Conservation (phyloP, 1,284 basidiomycete species). For the Inonotus hispidus region DNA sequence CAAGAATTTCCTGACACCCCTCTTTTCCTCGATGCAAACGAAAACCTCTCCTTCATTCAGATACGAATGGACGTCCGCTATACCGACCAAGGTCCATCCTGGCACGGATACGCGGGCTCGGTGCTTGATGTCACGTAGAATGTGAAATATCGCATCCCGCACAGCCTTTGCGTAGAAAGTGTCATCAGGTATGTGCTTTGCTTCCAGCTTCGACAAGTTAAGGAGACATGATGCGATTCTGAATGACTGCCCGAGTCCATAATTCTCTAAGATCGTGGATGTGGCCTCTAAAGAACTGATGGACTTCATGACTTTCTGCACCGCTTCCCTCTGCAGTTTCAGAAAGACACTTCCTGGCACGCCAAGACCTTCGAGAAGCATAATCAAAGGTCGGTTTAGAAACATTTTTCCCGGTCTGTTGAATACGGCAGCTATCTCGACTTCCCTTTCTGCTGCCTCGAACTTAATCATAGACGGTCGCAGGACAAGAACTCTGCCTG, state of each 20-base stretch:
- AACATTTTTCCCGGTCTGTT: conserved; percentile 51
- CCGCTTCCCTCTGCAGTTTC: conserved; percentile 47
- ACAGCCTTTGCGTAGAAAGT: conserved; percentile 49
- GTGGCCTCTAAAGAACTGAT: conserved; percentile 39
- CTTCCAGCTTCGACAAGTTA: conserved; percentile 31
- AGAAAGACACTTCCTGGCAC: conserved; percentile 50
- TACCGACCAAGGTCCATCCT: conserved; percentile 62
- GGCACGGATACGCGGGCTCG: conserved; percentile 63
- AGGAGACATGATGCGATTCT: conserved; percentile 35
- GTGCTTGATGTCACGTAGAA: conserved; percentile 63
- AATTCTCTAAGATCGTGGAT: conserved; percentile 40
- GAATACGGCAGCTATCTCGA: conserved; percentile 65
- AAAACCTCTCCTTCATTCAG: conserved; percentile 52
- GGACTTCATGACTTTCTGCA: conserved; percentile 41
- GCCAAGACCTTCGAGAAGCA: conserved; percentile 54
- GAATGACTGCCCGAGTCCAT: conserved; percentile 39
- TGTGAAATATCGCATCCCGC: conserved; percentile 49
- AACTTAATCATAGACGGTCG: conserved; percentile 64
- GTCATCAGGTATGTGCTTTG: conserved; percentile 31
- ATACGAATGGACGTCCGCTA: conserved; percentile 54
- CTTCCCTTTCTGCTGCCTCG: conserved; percentile 38
- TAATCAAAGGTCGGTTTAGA: conserved; percentile 64
- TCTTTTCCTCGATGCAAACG: conserved; percentile 42
- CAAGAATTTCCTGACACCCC: conserved; percentile 39
- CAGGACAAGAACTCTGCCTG: conserved; percentile 41